Percentiles rank a stretch among this genome's conserved stretches.
Conservation (phyloP, 73 alveolate genomes). For the Durusdinium trenchii region DNA sequence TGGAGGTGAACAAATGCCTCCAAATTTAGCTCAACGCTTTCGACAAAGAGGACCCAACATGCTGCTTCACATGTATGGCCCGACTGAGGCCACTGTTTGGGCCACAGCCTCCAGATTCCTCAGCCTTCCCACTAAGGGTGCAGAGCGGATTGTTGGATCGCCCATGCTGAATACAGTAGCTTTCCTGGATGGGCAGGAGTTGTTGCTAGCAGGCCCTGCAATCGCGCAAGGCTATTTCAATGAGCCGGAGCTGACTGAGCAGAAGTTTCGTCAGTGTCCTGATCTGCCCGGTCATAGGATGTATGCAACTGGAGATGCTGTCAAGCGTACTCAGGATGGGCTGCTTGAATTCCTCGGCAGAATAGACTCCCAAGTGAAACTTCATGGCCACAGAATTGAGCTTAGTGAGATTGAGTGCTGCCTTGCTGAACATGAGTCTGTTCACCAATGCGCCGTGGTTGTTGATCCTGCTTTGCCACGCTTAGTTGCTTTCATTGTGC, state of each 20-base stretch:
- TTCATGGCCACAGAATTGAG: conserved; percentile 12
- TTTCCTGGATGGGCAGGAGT: neutral
- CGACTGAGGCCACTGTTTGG: conserved; percentile 30
- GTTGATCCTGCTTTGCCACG: neutral
- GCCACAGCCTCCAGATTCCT: neutral
- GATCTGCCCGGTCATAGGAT: neutral
- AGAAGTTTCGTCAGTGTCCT: neutral
- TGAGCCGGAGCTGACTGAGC: neutral
- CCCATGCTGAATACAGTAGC: neutral
- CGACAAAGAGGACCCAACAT: neutral
- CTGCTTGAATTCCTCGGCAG: neutral
- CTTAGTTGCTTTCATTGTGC: neutral
- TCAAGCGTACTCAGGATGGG: neutral
- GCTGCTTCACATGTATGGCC: conserved; percentile 8
- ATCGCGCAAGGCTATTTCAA: conserved; percentile 23
- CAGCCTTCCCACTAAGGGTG: neutral
- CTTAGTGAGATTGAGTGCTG: neutral
- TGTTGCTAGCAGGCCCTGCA: neutral
- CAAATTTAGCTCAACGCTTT: neutral
- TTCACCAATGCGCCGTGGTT: neutral
- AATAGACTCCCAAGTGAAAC: conserved; percentile 12
- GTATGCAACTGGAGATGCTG: conserved; percentile 41
- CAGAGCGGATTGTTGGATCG: neutral
- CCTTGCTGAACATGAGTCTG: neutral
- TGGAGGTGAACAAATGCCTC: conserved; percentile 18